Evolutionary conservation across 768 basidiomycete genomes (phyloP).

Genomic region (Phanerochaete carnosa): DNA sequence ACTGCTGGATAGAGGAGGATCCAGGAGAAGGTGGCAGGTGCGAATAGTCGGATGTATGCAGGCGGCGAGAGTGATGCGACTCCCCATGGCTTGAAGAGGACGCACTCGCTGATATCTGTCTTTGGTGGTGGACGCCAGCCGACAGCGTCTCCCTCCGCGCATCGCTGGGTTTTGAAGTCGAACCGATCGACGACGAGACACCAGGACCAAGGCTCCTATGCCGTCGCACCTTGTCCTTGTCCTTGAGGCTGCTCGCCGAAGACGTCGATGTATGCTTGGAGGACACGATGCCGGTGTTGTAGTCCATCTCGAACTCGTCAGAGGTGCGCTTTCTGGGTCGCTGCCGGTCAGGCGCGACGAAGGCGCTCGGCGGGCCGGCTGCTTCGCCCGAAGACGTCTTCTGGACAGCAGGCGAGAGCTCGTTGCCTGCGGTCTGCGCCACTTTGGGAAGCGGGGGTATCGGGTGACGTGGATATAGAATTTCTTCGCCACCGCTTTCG

Average conservation of each 20-base stretch:
- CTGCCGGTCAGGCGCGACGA: conserved; percentile 46
- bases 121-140: conserved; percentile 41
- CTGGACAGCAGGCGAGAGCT: conserved; percentile 23
- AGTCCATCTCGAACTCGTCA: conserved; percentile 80
- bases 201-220: conserved; percentile 70
- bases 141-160: conserved; percentile 30
- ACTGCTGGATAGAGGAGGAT: conserved; percentile 83
- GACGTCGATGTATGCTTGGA: conserved; percentile 43
- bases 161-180: conserved; percentile 46
- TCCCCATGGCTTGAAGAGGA: conserved; percentile 61
- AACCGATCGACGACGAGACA: conserved; percentile 26
- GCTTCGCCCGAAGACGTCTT: conserved; percentile 22
- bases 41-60: conserved; percentile 76
- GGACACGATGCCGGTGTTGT: conserved; percentile 50
- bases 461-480: conserved; percentile 70
- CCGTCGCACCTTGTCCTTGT: conserved; percentile 43
- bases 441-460: neutral
- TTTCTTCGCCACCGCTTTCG: conserved; percentile 89
- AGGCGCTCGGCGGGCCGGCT: conserved; percentile 57
- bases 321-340: conserved; percentile 74
- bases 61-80: conserved; percentile 44
- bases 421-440: neutral
- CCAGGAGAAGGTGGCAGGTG: conserved; percentile 90
- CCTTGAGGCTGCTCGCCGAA: conserved; percentile 37
- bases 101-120: conserved; percentile 68